Evolutionary conservation across 768 basidiomycete species (phyloP).

Genomic region (Lentinus tigrinus): DNA sequence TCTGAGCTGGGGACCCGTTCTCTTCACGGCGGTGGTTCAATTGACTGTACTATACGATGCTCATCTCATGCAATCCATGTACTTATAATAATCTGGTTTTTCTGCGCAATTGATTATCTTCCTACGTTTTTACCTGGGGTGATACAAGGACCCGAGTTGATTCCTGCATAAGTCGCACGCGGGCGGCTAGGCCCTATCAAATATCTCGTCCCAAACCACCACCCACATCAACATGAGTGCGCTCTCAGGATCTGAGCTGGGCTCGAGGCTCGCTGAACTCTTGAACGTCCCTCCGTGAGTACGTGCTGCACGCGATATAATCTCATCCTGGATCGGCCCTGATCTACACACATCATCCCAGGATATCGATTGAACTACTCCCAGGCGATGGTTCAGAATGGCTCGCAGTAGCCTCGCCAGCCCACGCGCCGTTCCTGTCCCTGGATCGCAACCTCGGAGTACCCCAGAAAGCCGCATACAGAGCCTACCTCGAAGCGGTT

Average conservation of each 20-base stretch:
- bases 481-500: conserved; percentile 48
- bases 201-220: no score
- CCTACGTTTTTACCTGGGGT: no score
- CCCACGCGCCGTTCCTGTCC: conserved; percentile 49
- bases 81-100: no score
- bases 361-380: conserved; percentile 57
- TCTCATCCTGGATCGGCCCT: neutral
- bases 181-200: no score
- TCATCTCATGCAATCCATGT: no score
- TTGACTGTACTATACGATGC: no score
- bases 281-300: conserved; percentile 17
- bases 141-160: no score
- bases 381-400: conserved; percentile 56
- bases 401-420: conserved; percentile 30
- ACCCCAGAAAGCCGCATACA: conserved; percentile 55
- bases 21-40: no score
- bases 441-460: conserved; percentile 62
- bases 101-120: no score
- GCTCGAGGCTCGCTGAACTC: conserved; percentile 1
- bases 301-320: no score
- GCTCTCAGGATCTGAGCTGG: neutral
- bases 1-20: no score
- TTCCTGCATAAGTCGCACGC: no score
- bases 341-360: conserved; percentile 12
- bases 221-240: neutral